Base-by-base conservation (phyloP, 768 basidiomycete genomes). In the Pisolithus tinctorius region DNA sequence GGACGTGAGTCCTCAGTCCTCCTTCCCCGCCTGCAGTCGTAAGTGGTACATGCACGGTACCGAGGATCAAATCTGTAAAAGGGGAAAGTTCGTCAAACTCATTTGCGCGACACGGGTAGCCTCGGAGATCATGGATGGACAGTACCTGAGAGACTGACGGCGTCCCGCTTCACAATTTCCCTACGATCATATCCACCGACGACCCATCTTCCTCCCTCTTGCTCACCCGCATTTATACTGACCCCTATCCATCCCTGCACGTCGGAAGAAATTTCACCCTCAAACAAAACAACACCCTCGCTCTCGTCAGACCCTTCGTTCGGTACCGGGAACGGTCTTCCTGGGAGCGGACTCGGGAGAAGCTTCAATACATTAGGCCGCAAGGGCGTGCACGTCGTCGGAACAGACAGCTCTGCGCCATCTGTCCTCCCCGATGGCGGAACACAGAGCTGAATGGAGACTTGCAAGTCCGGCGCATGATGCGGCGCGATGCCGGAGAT, bases 291-390 rank as follows among this genome's bases (percentile, higher is more conserved):
- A 1, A 84, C 71, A 0, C 86, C 87, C 51, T 88, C 87, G 8
- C 83, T 85, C 62, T 91, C 86, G 48, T 87, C 85, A 0, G 77
- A 64, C 0, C 88, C 88, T 64, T 84, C 82, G 14, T 78, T 65
- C 13, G 86, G 84, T 0, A 78, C 68, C 5, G 88, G 89, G 57
- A 89, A 90, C 10, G 70, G 64, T 39, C 65, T 67, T 2, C 74
- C 79, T 10, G 73, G 70, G 9, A 72, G 58, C 25, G 85, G 81
- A 56, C 75, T 75, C 1, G 89, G 89, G 7, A 92, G 69, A 6
- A 88, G 75, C 60, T 75, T 82, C 26, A 87, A 69, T 3, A 69
- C 68, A 4, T 59, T 57, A 2, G 88, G 83, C 31, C 55, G 59
- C 20, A 80, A 60, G 16, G 69, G 43, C 3, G 45, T 54, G 63